These are phyloP conservation scores for Hondaea fermentalgiana DNA, from an alignment of 108 stramenopile species.

Conservation along the genomic window DNA sequence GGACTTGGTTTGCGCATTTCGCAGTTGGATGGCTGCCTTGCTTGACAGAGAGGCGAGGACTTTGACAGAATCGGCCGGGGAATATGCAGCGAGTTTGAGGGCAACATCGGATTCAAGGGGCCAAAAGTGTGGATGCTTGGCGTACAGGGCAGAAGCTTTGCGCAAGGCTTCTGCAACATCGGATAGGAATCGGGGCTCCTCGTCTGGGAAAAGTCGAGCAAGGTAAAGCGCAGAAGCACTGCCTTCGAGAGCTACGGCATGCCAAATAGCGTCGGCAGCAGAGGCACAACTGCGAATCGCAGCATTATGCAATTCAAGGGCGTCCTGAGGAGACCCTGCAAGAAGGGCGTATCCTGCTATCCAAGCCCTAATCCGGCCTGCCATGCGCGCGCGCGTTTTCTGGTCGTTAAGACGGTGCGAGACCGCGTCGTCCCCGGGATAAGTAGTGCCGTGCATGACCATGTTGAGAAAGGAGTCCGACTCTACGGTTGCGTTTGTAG, in stretches of 20 bases:
- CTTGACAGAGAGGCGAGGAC: not conserved
- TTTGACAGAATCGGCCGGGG: not conserved
- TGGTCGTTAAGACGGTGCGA: not conserved
- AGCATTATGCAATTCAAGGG: not conserved
- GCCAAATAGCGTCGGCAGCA: not conserved
- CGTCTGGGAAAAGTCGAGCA: not conserved
- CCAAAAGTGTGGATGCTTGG: not conserved
- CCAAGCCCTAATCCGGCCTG: not conserved
- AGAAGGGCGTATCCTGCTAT: not conserved
- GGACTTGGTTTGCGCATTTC: not conserved
- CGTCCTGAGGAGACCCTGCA: constrained; percentile 5
- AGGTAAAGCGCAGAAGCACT: not conserved
- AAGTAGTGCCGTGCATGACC: not conserved
- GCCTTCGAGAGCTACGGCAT: not conserved
- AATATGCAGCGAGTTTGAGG: not conserved
- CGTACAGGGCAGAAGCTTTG: not conserved
- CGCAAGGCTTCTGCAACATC: not conserved
- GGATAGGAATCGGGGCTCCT: not conserved
- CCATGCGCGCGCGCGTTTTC: not conserved
- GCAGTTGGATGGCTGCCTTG: not conserved
- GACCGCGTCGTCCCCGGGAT: not conserved
- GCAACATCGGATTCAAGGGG: not conserved
- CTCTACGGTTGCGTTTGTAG: not conserved
- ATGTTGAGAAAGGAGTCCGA: constrained; percentile 1
- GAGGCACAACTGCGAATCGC: not conserved